Evolutionary conservation across 2,329 filamentous ascomycete genomes (phyloP).

Genomic region (Cladosporium cucumerinum): DNA sequence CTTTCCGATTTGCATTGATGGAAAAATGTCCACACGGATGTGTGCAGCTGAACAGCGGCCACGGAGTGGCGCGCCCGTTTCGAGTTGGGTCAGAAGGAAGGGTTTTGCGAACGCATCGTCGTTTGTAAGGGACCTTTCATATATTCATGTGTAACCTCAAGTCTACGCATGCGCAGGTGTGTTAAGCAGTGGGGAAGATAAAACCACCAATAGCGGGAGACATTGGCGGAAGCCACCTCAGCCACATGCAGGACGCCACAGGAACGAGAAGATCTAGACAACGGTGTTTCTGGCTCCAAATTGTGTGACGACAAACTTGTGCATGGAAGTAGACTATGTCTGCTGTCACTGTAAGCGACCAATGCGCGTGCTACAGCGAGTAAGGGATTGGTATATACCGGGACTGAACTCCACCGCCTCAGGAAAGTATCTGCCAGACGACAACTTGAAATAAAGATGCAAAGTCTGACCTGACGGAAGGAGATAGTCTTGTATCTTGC

Average conservation of each 20-base stretch:
- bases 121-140: neutral
- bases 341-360: neutral
- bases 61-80: neutral
- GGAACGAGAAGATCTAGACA: neutral
- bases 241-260: neutral
- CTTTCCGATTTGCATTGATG: neutral
- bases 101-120: neutral
- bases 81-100: neutral
- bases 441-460: neutral
- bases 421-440: neutral
- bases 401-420: neutral
- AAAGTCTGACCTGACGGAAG: neutral
- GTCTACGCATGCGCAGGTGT: neutral
- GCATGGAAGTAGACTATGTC: neutral
- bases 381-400: neutral
- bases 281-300: neutral
- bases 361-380: neutral
- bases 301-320: neutral
- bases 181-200: neutral
- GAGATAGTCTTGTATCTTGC: neutral
- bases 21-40: neutral
- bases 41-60: neutral
- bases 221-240: neutral
- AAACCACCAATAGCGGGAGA: neutral
- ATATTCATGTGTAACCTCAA: neutral